Conservation (phyloP, 2,329 filamentous ascomycete species). For the Fusarium sulawesiense region DNA sequence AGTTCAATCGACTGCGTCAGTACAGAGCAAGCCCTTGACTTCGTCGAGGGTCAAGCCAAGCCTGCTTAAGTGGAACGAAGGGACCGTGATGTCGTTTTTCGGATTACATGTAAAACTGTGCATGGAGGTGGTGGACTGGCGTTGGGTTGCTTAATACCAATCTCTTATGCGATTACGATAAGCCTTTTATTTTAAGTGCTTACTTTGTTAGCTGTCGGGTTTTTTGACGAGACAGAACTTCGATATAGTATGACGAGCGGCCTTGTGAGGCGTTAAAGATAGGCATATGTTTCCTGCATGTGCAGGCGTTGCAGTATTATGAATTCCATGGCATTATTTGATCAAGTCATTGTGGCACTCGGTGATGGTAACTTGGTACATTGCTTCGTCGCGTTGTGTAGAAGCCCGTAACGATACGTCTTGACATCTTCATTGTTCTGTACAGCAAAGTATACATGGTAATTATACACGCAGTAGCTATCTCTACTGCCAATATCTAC, state of each 20-base stretch:
- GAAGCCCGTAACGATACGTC: neutral
- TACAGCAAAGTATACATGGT: constrained; percentile 48
- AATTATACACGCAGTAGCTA: constrained; percentile 46
- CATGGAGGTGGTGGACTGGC: constrained; percentile 37
- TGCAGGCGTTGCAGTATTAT: constrained; percentile 11
- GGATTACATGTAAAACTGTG: constrained; percentile 40
- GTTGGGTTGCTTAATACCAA: constrained; percentile 44
- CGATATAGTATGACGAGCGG: constrained; percentile 23
- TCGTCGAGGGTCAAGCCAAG: constrained; percentile 84
- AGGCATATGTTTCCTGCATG: constrained; percentile 20
- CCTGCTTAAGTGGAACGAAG: constrained; percentile 40
- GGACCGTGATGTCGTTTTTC: constrained; percentile 9
- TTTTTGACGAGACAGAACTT: constrained; percentile 25
- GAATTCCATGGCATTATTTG: neutral
- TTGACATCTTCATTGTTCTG: constrained; percentile 37
- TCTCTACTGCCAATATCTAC: constrained; percentile 26
- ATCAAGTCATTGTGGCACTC: neutral
- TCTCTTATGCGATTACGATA: constrained; percentile 44
- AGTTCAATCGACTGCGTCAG: constrained; percentile 92
- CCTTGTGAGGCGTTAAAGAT: constrained; percentile 29
- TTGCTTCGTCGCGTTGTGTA: neutral
- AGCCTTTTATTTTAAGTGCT: constrained; percentile 31
- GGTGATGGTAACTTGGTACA: neutral
- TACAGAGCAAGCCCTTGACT: constrained; percentile 87
- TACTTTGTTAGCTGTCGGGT: constrained; percentile 24